Evolutionary conservation across 805 yeast species (phyloP), one percentile per base, ranked within the genome.

Genomic region (Candida maesae): DNA sequence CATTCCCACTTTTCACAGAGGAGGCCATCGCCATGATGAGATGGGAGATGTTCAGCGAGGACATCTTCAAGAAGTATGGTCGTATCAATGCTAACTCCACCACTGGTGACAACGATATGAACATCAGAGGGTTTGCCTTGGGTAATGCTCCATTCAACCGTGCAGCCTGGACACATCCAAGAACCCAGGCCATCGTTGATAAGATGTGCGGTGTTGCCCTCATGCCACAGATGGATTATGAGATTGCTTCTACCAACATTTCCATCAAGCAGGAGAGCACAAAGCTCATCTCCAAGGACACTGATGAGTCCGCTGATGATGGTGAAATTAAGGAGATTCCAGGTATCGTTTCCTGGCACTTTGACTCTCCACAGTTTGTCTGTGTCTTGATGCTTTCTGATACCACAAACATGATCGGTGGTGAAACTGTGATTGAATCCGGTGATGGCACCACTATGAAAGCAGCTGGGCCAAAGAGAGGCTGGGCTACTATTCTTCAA

Each of bases 301-400:
- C 29, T 25, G 28, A 7, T 10, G 24, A n/a, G n/a, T n/a, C 24
- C 24, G 24, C 24, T 21, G 24, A 10, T 8, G 4, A 33, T 21
- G 18, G 45, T 41, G 23, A 18, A 20, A 41, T 53, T 10, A 41
- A 48, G 2, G 49, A 48, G 3, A 66, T 74, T 36, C 77, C 78
- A 12, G 81, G 78, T 17, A 68, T 77, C 31, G 80, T 77, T 27
- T 74, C 76, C 21, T 78, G 84, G 84, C 84, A 78, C 63, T 57
- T 64, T 39, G 84, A 78, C 54, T 70, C 79, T 13, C 77, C 75
- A 42, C 83, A 82, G n/a, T 76, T 75, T 54, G 83, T 78, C 15
- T 78, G 82, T 59, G 84, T 78, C 13, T 64, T 78, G 45, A 78
- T 78, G 84, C 53, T 78, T 32, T 71, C 78, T 21, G 82, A 78